Conservation (phyloP, 345 rosid species). For the Rhodomyrtus tomentosa region DNA sequence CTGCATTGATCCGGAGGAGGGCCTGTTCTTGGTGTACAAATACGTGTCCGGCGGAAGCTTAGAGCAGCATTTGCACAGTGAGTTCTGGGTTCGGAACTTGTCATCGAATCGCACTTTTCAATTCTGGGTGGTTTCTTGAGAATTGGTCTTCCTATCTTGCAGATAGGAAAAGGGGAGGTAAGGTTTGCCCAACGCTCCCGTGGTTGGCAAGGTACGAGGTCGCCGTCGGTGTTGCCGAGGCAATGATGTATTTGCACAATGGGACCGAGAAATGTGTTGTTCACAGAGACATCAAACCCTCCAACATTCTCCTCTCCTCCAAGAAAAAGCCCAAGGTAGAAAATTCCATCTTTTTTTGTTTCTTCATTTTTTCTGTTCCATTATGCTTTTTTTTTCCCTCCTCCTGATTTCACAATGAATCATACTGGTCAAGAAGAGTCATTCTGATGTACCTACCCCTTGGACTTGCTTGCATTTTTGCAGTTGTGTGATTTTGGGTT, state of each 20-base stretch:
- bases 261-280: constrained; percentile 89
- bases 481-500: constrained; percentile 96
- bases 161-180: constrained; percentile 58
- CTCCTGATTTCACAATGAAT: not conserved
- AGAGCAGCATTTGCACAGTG: constrained; percentile 82
- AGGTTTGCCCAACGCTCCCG: constrained; percentile 27
- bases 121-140: not conserved
- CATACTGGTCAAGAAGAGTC: not conserved
- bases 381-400: not conserved
- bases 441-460: not conserved
- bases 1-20: constrained; percentile 83
- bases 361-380: not conserved
- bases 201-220: constrained; percentile 80
- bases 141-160: constrained; percentile 2
- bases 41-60: constrained; percentile 90
- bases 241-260: constrained; percentile 64
- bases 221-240: constrained; percentile 73
- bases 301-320: constrained; percentile 88
- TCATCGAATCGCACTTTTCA: not conserved
- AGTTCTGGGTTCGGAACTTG: not conserved
- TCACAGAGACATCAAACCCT: constrained; percentile 92
- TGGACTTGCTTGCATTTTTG: not conserved
- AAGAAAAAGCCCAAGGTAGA: constrained; percentile 70
- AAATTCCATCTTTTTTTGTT: not conserved
- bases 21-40: constrained; percentile 83